A percentile compares a stretch with the other conserved stretches of the same genome.
phyloP scores from a whole-genome alignment of 352 stramenopile genomes.

The Blastocystis sp. region DNA sequence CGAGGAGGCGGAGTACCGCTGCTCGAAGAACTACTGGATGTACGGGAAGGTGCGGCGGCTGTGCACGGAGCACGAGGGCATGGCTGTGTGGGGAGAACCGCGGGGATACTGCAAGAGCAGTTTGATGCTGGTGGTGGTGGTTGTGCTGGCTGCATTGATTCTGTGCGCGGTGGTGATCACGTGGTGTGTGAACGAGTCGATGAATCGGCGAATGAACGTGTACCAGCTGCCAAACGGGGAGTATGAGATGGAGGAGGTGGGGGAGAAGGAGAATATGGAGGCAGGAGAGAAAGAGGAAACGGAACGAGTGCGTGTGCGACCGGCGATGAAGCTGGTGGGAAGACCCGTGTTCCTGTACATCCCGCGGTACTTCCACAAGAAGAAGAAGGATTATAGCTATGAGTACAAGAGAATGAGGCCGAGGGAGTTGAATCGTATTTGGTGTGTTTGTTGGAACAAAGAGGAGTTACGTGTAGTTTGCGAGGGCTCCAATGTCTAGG shows the following conservation, averaged over 20 bases:
- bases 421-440: not conserved
- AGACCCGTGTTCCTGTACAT: constrained; percentile 61
- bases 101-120: constrained; percentile 35
- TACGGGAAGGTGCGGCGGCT: constrained; percentile 5
- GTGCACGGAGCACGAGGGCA: constrained; percentile 8
- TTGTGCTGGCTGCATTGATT: constrained; percentile 16
- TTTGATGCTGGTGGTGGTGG: not conserved
- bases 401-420: not conserved
- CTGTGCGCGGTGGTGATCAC: not conserved
- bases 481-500: not conserved
- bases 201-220: constrained; percentile 14
- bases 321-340: constrained; percentile 59
- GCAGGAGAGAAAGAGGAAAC: not conserved
- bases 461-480: not conserved
- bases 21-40: constrained; percentile 1
- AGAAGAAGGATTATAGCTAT: not conserved
- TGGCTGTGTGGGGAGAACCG: constrained; percentile 41
- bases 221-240: constrained; percentile 47
- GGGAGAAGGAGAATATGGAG: not conserved
- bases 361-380: constrained; percentile 57
- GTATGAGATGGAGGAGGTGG: constrained; percentile 58
- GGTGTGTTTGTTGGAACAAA: not conserved
- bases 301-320: not conserved
- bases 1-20: constrained; percentile 1
- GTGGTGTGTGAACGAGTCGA: not conserved